Conservation (phyloP, 345 rosid species). For the Brassica napus region Da-Ae NC_063448.1:566001-566500, state of each 20-base stretch:
- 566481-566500: neutral
- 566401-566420: slow-evolving; percentile 5
- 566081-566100: neutral
- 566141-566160: neutral
- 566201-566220: neutral
- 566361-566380: neutral
- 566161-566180: neutral
- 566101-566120: slow-evolving; percentile 1
- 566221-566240: slow-evolving; percentile 19
- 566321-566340: neutral
- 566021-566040: neutral
- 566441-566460: neutral
- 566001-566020: neutral
- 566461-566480: neutral
- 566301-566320: neutral
- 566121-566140: neutral
- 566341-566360: neutral
- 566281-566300: neutral
- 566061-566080: neutral
- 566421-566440: neutral
- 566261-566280: slow-evolving; percentile 19
- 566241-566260: slow-evolving; percentile 8
- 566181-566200: neutral
- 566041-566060: neutral
- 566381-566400: slow-evolving; percentile 4